A percentile compares a stretch with the other conserved stretches of the same genome.
phyloP scores from a whole-genome alignment of 768 basidiomycete genomes.

The Boletus reticulatus region DNA sequence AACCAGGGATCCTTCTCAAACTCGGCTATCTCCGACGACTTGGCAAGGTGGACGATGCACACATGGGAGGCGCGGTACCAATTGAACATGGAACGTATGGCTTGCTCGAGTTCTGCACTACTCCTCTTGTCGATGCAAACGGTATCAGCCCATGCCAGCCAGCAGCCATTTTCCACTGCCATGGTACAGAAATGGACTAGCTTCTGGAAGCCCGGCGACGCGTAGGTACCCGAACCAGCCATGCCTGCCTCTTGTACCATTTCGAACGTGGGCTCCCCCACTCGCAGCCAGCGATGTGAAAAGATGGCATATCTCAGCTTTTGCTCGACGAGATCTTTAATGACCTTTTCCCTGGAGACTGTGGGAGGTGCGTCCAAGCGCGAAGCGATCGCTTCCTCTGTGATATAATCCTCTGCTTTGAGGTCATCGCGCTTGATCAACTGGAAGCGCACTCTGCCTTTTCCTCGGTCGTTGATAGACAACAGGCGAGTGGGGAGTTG shows the following conservation, averaged over 20 bases:
- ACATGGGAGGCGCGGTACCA: slow-evolving; percentile 2
- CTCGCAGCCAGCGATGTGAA: neutral
- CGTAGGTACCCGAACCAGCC: neutral
- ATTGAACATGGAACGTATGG: slow-evolving; percentile 8
- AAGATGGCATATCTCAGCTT: neutral
- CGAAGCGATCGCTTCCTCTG: neutral
- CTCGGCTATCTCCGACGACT: neutral
- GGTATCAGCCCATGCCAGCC: slow-evolving; percentile 32
- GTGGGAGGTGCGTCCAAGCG: neutral
- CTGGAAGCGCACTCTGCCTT: neutral
- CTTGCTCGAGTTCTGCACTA: slow-evolving; percentile 7
- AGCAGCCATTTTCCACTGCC: neutral
- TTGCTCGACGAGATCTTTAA: neutral
- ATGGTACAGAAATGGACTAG: neutral
- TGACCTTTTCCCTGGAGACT: neutral
- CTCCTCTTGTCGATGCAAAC: slow-evolving; percentile 19
- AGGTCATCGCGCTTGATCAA: neutral
- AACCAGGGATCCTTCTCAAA: slow-evolving; percentile 4
- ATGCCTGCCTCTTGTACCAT: neutral
- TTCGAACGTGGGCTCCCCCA: neutral
- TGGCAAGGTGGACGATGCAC: slow-evolving; percentile 3
- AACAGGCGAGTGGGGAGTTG: neutral
- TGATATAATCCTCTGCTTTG: neutral
- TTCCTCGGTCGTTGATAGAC: neutral
- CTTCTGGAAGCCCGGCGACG: neutral